Percentiles rank a stretch among this genome's conserved stretches.
Conservation (phyloP, 1,139 yeast genomes). For the Trichomonascaceae sp. region DNA sequence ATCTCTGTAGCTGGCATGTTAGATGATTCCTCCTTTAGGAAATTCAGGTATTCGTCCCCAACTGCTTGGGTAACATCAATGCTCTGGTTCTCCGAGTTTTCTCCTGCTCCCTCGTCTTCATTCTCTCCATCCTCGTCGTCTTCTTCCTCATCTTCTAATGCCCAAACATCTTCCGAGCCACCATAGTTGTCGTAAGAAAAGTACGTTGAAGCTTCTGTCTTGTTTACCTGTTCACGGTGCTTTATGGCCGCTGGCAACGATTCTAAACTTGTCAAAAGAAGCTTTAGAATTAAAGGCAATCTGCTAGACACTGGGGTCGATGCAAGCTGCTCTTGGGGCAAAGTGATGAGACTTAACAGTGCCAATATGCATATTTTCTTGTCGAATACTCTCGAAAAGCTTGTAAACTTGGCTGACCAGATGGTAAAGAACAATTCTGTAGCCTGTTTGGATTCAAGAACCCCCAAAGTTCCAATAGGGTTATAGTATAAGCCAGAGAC, state of each 20-base stretch:
- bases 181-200: conserved; percentile 33
- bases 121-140: conserved; percentile 39
- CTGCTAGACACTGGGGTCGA: conserved; percentile 29
- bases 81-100: conserved; percentile 28
- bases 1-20: conserved; percentile 14
- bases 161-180: conserved; percentile 24
- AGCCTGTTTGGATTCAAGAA: conserved; percentile 45
- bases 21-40: conserved; percentile 25
- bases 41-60: conserved; percentile 31
- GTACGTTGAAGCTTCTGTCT: conserved; percentile 40
- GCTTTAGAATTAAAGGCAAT: conserved; percentile 41
- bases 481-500: conserved; percentile 62
- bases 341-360: conserved; percentile 43
- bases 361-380: conserved; percentile 71
- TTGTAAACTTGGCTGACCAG: conserved; percentile 61
- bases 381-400: conserved; percentile 71
- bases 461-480: conserved; percentile 46
- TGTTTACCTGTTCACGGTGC: conserved; percentile 56
- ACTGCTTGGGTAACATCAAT: conserved; percentile 41
- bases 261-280: conserved; percentile 46
- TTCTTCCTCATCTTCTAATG: conserved; percentile 39
- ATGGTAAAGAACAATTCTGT: conserved; percentile 50
- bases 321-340: conserved; percentile 36
- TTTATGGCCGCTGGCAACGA: conserved; percentile 67
- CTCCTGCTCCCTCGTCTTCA: conserved; percentile 39